Evolutionary conservation across 2,329 filamentous ascomycete genomes (phyloP).

Genomic region (Aspergillus ochraceus): DNA sequence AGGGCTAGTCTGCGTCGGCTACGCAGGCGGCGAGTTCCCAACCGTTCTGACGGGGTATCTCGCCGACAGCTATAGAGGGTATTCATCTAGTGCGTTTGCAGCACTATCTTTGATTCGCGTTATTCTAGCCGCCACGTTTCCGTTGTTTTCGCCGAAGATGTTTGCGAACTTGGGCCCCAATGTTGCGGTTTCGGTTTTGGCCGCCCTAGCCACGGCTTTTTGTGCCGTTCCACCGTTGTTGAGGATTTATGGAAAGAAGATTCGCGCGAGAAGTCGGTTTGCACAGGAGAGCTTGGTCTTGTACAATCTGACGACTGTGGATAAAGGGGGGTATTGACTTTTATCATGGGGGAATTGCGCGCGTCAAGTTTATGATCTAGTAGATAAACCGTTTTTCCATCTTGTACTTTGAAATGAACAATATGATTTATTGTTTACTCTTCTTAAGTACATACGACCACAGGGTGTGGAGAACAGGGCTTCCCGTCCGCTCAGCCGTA

Average conservation of each 20-base stretch:
- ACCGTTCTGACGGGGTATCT: conserved; percentile 45
- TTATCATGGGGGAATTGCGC: too few species aligned
- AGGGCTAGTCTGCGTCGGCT: conserved; percentile 47
- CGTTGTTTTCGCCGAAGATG: conserved; percentile 44
- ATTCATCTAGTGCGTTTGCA: conserved; percentile 47
- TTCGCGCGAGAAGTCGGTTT: conserved; percentile 39
- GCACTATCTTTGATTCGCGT: conserved; percentile 43
- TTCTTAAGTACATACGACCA: too few species aligned
- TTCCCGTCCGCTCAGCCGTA: too few species aligned
- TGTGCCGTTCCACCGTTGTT: conserved; percentile 42
- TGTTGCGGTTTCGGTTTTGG: conserved; percentile 41
- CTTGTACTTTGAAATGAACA: too few species aligned
- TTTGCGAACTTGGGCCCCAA: conserved; percentile 42
- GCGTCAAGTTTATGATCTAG: too few species aligned
- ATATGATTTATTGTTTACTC: too few species aligned
- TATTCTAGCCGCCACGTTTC: conserved; percentile 39
- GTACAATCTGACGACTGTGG: neutral
- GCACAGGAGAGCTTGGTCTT: conserved; percentile 33
- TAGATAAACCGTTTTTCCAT: too few species aligned
- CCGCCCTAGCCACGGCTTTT: conserved; percentile 43
- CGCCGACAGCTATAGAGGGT: conserved; percentile 46
- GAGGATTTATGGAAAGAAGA: conserved; percentile 35
- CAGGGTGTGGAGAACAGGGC: too few species aligned
- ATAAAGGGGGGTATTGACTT: neutral
- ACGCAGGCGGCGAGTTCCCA: conserved; percentile 50